phyloP scores from a whole-genome alignment of 768 basidiomycete species.

The Mrakia blollopis region DNA sequence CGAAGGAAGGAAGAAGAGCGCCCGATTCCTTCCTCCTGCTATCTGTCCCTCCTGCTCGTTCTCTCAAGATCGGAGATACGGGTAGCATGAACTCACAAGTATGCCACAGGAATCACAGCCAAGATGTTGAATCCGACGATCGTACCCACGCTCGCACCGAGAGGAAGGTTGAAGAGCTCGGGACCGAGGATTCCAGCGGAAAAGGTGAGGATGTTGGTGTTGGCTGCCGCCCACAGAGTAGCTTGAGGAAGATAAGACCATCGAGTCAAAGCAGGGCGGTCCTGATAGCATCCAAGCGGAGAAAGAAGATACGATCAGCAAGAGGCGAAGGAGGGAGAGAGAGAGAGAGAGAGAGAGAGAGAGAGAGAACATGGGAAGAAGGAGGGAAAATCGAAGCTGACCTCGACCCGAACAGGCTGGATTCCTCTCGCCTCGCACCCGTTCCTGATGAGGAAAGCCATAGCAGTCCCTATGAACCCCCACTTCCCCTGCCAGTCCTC shows the following conservation, averaged over 20 bases:
- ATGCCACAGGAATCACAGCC: constrained; percentile 57
- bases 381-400: background rate
- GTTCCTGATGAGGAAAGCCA: constrained; percentile 10
- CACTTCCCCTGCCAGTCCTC: constrained; percentile 24
- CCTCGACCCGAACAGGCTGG: constrained; percentile 24
- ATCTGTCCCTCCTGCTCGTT: background rate
- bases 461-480: constrained; percentile 24
- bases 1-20: background rate
- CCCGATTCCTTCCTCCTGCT: background rate
- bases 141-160: constrained; percentile 57
- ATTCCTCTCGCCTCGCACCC: constrained; percentile 33
- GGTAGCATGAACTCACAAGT: constrained; percentile 50
- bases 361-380: too few species aligned
- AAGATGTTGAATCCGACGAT: constrained; percentile 66
- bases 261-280: constrained; percentile 13
- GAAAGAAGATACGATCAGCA: background rate
- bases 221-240: constrained; percentile 20
- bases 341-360: too few species aligned
- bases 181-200: constrained; percentile 62
- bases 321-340: background rate
- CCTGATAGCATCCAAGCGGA: background rate
- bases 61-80: background rate
- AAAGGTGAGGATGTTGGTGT: constrained; percentile 32
- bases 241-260: constrained; percentile 20
- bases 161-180: constrained; percentile 56